Evolutionary conservation across 2,329 filamentous ascomycete genomes (phyloP).

Genomic region (Corinectria fuckeliana): DNA sequence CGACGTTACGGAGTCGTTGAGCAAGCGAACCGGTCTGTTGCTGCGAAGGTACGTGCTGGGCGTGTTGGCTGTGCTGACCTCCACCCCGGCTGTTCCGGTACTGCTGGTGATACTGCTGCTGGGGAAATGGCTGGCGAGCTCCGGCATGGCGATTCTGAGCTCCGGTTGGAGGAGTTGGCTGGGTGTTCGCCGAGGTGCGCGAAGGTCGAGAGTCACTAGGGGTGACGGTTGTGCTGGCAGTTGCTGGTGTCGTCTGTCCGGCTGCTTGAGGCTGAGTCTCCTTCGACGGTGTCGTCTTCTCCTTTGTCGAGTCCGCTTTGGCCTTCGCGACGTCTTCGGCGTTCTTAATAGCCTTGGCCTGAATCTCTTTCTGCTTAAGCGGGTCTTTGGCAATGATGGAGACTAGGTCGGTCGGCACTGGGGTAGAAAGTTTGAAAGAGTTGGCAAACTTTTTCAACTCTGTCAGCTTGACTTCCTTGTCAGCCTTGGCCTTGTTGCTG

Average conservation of each 20-base stretch:
- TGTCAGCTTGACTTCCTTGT: conserved; percentile 91
- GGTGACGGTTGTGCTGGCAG: conserved; percentile 25
- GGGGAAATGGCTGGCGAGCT: conserved; percentile 56
- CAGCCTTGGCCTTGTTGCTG: conserved; percentile 66
- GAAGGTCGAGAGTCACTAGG: conserved; percentile 39
- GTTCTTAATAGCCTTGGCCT: conserved; percentile 83
- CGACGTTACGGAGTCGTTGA: conserved; percentile 58
- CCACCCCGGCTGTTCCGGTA: conserved; percentile 57
- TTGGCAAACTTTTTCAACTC: conserved; percentile 95
- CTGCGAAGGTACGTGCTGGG: conserved; percentile 49
- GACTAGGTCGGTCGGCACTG: conserved; percentile 89
- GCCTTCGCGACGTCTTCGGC: conserved; percentile 68
- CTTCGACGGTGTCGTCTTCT: conserved; percentile 51
- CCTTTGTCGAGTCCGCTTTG: conserved; percentile 57
- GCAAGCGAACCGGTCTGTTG: conserved; percentile 54
- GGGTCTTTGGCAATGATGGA: conserved; percentile 97
- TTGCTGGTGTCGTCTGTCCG: conserved; percentile 30
- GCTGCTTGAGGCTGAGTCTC: conserved; percentile 51
- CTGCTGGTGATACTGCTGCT: conserved; percentile 54
- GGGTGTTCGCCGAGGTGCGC: conserved; percentile 45
- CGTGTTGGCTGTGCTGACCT: conserved; percentile 40
- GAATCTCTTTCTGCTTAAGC: conserved; percentile 90
- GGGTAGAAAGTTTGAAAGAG: conserved; percentile 92
- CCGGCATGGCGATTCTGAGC: conserved; percentile 53
- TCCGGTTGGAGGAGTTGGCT: conserved; percentile 36